phyloP scores from a whole-genome alignment of 495 filamentous ascomycete genomes.

The Trichoderma gamsii region DNA sequence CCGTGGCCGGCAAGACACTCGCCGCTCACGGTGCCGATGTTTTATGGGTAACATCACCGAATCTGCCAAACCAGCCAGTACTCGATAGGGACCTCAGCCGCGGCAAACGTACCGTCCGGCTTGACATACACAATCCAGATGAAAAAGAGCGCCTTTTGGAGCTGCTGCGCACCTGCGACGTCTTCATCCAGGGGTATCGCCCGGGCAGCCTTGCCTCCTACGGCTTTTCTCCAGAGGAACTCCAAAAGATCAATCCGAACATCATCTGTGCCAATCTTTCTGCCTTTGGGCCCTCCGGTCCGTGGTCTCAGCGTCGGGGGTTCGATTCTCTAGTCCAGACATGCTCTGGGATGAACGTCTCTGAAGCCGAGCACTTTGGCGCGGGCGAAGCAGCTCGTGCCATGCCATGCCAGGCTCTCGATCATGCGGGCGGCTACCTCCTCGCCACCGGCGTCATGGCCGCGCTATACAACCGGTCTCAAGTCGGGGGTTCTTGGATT shows the following conservation, averaged over 20 bases:
- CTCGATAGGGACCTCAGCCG: conserved; percentile 75
- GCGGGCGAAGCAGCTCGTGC: conserved; percentile 52
- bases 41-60: conserved; percentile 62
- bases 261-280: conserved; percentile 49
- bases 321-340: conserved; percentile 49
- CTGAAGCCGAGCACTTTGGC: conserved; percentile 43
- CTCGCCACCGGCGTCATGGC: conserved; percentile 47
- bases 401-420: conserved; percentile 25
- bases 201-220: conserved; percentile 52
- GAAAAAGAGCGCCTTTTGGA: conserved; percentile 51
- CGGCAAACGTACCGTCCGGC: conserved; percentile 49
- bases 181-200: conserved; percentile 61
- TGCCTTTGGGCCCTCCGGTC: conserved; percentile 40
- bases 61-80: conserved; percentile 65
- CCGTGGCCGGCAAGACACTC: conserved; percentile 58
- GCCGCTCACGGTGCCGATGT: conserved; percentile 66
- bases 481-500: conserved; percentile 43
- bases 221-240: conserved; percentile 39
- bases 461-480: conserved; percentile 46
- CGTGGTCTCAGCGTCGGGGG: conserved; percentile 22
- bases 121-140: conserved; percentile 52
- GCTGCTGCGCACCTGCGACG: conserved; percentile 53
- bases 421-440: conserved; percentile 39
- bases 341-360: conserved; percentile 44
- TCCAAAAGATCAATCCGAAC: conserved; percentile 37